Evolutionary conservation across 2,329 filamentous ascomycete genomes (phyloP).

Genomic region (Emergomyces orientalis): DNA sequence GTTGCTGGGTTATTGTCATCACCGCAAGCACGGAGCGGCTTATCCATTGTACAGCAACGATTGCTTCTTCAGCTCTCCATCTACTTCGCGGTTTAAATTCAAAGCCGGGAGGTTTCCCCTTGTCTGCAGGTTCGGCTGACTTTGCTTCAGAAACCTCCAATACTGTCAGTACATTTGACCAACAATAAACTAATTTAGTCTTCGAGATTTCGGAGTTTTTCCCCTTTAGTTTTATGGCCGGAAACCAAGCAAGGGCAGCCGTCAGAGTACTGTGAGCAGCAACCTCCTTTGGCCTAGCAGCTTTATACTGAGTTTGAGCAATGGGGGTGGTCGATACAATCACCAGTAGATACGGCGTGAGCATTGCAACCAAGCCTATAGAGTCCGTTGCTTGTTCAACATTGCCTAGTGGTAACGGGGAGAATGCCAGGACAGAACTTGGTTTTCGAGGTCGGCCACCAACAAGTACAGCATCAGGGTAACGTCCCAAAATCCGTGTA

Average conservation of each 20-base stretch:
- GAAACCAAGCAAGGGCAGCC: conserved; percentile 94
- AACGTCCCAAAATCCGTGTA: conserved; percentile 80
- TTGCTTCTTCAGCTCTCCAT: conserved; percentile 90
- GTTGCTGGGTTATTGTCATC: conserved; percentile 83
- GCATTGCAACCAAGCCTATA: conserved; percentile 84
- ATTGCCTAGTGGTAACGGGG: conserved; percentile 85
- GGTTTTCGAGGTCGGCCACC: conserved; percentile 67
- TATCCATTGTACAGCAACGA: conserved; percentile 94
- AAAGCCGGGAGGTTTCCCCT: conserved; percentile 67
- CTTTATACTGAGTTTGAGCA: conserved; percentile 93
- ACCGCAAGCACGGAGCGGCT: conserved; percentile 86
- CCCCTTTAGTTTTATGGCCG: conserved; percentile 81
- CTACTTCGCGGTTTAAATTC: conserved; percentile 73
- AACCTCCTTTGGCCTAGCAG: conserved; percentile 81
- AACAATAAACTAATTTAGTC: conserved; percentile 89
- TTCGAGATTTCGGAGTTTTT: conserved; percentile 58
- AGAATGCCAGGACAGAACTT: conserved; percentile 88
- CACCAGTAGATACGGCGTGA: conserved; percentile 90
- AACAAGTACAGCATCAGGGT: conserved; percentile 60
- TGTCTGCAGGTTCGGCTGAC: conserved; percentile 48
- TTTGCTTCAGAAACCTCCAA: conserved; percentile 73
- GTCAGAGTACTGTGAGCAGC: conserved; percentile 84
- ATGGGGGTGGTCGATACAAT: conserved; percentile 95
- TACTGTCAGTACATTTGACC: conserved; percentile 95
- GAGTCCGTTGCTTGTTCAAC: conserved; percentile 78